Evolutionary conservation across 2,329 filamentous ascomycete species (phyloP).

Genomic region (Curvularia hawaiiensis): DNA sequence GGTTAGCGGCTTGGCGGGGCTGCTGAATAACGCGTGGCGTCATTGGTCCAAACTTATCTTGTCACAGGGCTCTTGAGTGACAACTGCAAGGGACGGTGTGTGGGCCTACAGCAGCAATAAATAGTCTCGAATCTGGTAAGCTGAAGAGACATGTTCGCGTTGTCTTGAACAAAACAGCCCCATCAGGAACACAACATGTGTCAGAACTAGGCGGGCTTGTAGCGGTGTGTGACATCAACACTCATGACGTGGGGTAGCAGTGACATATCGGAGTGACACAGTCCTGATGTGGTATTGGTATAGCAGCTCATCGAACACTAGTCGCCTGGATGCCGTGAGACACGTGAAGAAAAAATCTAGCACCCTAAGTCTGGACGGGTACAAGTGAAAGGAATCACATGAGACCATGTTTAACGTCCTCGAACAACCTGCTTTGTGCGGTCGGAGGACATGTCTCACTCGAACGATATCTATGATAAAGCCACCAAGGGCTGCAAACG

Average conservation of each 20-base stretch:
- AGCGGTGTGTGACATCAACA: constrained; percentile 1
- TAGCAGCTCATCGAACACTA: neutral
- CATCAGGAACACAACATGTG: neutral
- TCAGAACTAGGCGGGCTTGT: neutral
- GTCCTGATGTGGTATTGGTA: neutral
- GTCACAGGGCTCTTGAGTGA: neutral
- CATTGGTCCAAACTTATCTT: constrained; percentile 6
- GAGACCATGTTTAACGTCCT: neutral
- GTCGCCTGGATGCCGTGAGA: constrained; percentile 2
- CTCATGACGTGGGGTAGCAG: neutral
- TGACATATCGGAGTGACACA: neutral
- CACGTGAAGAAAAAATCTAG: constrained; percentile 1
- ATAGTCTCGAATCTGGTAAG: neutral
- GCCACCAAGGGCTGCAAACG: constrained; percentile 3
- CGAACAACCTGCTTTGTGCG: constrained; percentile 2
- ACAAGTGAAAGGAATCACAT: constrained; percentile 1
- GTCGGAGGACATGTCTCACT: neutral
- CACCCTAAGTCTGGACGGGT: neutral
- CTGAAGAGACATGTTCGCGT: neutral
- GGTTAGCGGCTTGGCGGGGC: constrained; percentile 13
- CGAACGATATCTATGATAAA: constrained; percentile 3
- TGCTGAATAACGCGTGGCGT: constrained; percentile 8
- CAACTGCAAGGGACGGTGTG: neutral
- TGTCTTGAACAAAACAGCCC: neutral
- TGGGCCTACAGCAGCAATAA: neutral